phyloP scores from a whole-genome alignment of 2,329 filamentous ascomycete species.

The Talaromyces sp. region DNA sequence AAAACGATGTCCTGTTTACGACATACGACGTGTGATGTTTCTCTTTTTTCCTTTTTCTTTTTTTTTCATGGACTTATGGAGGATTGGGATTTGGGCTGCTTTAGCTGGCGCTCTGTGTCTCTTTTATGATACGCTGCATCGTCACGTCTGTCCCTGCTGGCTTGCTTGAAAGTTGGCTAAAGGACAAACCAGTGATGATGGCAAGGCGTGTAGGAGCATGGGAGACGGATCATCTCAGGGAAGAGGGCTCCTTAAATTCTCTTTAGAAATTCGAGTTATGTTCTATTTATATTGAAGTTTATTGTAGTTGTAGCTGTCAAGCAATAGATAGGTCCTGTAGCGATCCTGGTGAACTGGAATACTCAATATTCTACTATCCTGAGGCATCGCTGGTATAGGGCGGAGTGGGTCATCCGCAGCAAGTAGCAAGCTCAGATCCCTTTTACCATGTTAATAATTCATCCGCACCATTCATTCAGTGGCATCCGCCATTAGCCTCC shows the following conservation, averaged over 20 bases:
- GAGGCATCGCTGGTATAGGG: background rate
- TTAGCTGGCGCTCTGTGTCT: conserved; percentile 28
- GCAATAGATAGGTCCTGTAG: background rate
- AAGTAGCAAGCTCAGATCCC: background rate
- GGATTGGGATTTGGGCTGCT: conserved; percentile 25
- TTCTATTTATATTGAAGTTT: background rate
- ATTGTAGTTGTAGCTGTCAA: background rate
- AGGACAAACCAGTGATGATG: conserved; percentile 15
- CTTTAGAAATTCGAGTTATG: background rate
- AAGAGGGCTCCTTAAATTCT: conserved; percentile 22
- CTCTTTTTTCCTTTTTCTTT: conserved; percentile 17
- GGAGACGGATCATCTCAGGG: conserved; percentile 21
- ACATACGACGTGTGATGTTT: conserved; percentile 1
- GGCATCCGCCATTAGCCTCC: background rate
- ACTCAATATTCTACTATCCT: background rate
- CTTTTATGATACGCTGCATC: conserved; percentile 18
- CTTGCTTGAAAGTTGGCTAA: conserved; percentile 14
- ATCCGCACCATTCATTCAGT: background rate
- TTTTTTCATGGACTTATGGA: conserved; percentile 31
- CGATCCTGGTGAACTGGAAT: background rate
- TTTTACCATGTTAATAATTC: background rate
- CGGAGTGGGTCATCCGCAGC: background rate
- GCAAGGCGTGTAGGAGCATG: conserved; percentile 14
- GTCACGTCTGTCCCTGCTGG: conserved; percentile 20
- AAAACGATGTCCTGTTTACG: conserved; percentile 19